Conservation (phyloP, 306 rosid genomes). For the Vigna trinervia region DNA sequence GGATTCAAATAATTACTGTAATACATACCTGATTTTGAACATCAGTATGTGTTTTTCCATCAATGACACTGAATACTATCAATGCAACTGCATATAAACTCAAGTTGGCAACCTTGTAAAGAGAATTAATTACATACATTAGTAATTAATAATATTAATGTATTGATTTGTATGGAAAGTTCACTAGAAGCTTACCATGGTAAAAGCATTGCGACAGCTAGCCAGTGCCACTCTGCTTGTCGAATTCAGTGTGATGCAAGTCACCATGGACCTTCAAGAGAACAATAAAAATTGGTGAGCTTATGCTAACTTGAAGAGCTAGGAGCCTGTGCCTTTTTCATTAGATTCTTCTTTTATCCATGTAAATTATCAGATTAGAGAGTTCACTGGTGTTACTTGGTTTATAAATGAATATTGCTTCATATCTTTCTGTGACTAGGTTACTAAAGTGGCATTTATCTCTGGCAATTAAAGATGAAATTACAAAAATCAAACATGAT, state of each 20-base stretch:
- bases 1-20: slow-evolving; percentile 22
- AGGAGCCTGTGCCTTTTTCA: slow-evolving; percentile 19
- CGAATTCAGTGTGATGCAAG: slow-evolving; percentile 87
- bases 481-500: slow-evolving; percentile 10
- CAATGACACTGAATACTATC: slow-evolving; percentile 59
- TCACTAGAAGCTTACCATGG: slow-evolving; percentile 66
- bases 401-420: not conserved
- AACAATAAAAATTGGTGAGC: slow-evolving; percentile 27
- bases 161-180: slow-evolving; percentile 22
- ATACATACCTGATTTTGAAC: slow-evolving; percentile 76
- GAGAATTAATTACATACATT: slow-evolving; percentile 10
- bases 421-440: slow-evolving; percentile 22
- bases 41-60: slow-evolving; percentile 54
- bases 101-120: slow-evolving; percentile 85
- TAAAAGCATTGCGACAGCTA: slow-evolving; percentile 96
- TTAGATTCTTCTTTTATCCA: slow-evolving; percentile 16
- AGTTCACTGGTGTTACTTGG: slow-evolving; percentile 6
- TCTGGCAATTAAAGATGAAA: slow-evolving; percentile 3
- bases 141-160: slow-evolving; percentile 28
- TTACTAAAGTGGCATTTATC: not conserved
- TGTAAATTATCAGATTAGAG: not conserved
- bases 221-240: slow-evolving; percentile 91
- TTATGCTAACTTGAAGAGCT: slow-evolving; percentile 30
- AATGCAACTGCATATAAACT: slow-evolving; percentile 83
- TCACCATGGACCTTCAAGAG: slow-evolving; percentile 89